phyloP scores from a whole-genome alignment of 139 green algal species.

The Coelastrella sp. region DNA sequence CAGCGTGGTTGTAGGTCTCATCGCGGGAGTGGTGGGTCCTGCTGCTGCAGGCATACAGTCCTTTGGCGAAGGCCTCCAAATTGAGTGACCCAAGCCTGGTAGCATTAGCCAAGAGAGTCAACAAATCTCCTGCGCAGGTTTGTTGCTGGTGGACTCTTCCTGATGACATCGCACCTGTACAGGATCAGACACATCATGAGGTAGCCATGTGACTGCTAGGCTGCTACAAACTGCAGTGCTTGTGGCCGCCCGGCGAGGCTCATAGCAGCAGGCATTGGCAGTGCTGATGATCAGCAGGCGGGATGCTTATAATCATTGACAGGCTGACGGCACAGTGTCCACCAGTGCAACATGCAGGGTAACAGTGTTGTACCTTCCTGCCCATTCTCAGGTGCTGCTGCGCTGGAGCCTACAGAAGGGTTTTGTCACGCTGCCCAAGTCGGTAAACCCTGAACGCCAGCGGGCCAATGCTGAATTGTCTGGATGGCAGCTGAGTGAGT shows the following conservation, averaged over 20 bases:
- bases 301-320: background rate
- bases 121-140: conserved; percentile 61
- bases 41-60: conserved; percentile 57
- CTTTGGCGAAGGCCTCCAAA: conserved; percentile 15
- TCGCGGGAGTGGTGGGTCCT: conserved; percentile 2
- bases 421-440: conserved; percentile 76
- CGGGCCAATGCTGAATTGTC: conserved; percentile 58
- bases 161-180: too few relatives aligned
- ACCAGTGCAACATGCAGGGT: background rate
- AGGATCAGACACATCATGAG: too few relatives aligned
- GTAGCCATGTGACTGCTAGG: too few relatives aligned
- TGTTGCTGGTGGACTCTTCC: too few relatives aligned
- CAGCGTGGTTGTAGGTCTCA: background rate
- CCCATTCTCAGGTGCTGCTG: conserved; percentile 54
- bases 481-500: conserved; percentile 47
- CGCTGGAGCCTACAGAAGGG: conserved; percentile 81
- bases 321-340: background rate
- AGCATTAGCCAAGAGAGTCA: conserved; percentile 47
- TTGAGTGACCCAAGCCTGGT: conserved; percentile 49
- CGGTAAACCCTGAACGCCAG: conserved; percentile 59
- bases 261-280: too few relatives aligned
- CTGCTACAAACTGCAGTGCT: too few relatives aligned
- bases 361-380: background rate
- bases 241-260: too few relatives aligned
- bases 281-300: background rate